Evolutionary conservation across 148 eudicot species (phyloP).

Genomic region (Pharnaceum exiguum): DNA sequence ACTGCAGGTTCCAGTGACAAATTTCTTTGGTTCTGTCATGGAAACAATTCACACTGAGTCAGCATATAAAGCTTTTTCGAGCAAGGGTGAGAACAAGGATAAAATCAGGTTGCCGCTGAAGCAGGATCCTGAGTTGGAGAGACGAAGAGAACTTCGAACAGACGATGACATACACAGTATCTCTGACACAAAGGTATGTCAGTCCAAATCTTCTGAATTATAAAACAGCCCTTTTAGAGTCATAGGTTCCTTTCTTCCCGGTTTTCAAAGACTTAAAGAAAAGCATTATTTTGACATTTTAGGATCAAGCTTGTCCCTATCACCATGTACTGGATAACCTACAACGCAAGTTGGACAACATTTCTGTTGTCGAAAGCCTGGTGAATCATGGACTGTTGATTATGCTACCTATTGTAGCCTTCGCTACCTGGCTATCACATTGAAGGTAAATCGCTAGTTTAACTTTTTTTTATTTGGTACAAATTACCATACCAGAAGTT

Average conservation of each 20-base stretch:
- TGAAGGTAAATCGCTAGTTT: slow-evolving; percentile 46
- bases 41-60: slow-evolving; percentile 88
- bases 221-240: neutral
- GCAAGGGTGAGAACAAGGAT: slow-evolving; percentile 26
- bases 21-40: slow-evolving; percentile 98
- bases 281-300: slow-evolving; percentile 8
- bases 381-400: slow-evolving; percentile 65
- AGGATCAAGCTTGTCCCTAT: slow-evolving; percentile 60
- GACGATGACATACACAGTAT: slow-evolving; percentile 24
- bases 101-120: slow-evolving; percentile 25
- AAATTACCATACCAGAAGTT: too few relatives aligned
- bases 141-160: slow-evolving; percentile 22
- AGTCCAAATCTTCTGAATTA: neutral
- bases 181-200: slow-evolving; percentile 32
- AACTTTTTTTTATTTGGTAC: neutral
- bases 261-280: neutral
- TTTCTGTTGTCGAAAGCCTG: slow-evolving; percentile 42
- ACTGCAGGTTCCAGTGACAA: slow-evolving; percentile 84
- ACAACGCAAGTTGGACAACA: slow-evolving; percentile 38
- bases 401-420: slow-evolving; percentile 53
- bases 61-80: slow-evolving; percentile 64
- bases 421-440: slow-evolving; percentile 59
- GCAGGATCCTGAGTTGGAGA: slow-evolving; percentile 24
- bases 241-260: neutral
- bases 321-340: slow-evolving; percentile 37